Base-by-base conservation (phyloP, 2,329 filamentous ascomycete genomes). In the Remersonia thermophila region DNA sequence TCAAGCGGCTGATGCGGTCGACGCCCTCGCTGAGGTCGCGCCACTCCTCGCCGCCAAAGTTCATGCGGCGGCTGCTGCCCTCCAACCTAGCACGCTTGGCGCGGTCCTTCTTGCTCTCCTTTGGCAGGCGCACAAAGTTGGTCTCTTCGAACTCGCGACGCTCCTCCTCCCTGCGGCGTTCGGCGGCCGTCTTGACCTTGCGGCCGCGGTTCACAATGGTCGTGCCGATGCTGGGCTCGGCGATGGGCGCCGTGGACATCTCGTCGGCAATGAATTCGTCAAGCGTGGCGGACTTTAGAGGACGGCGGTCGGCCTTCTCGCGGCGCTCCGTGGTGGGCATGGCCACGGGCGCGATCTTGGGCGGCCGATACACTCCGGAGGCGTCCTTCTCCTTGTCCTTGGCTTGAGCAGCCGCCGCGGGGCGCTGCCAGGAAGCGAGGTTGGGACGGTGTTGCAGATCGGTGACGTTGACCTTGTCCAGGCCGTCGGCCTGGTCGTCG, bases 201-300 rank as follows among this genome's bases (percentile, higher is more conserved):
- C 89, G 75, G 25, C 91, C 91, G 33, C 82, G 79, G 33, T 77
- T 68, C 4, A 80, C 67, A 48, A 95, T 93, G 13, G 83, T 94
- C 38, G 83, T 91, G 41, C 91, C 93, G 50, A 98, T 93, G 48
- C 82, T 93, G 37, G 89, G 86, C 55, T 93, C 74, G 1, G 86
- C 83, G 39, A 84, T 60, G 1, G 91, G 91, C 2, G 84, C 84
- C 5, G 71, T 61, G 0, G 85, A 87, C 40, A 96, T 69, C 58
- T 98, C 91, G 13, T 82, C 77, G 33, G 72, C 76, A 44, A 98
- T 76, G 51, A 93, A 98, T 53, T 96, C 89, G 53, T 96, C 87
- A 53, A 98, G 77, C 1, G 86, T 85, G 32, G 78, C 77, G 0
- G 87, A 94, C 53, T 83, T 83, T 42, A 73, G 68, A 3, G 75